Evolutionary conservation across 2,329 filamentous ascomycete species (phyloP).

Genomic region (Fusarium oxysporum): DNA sequence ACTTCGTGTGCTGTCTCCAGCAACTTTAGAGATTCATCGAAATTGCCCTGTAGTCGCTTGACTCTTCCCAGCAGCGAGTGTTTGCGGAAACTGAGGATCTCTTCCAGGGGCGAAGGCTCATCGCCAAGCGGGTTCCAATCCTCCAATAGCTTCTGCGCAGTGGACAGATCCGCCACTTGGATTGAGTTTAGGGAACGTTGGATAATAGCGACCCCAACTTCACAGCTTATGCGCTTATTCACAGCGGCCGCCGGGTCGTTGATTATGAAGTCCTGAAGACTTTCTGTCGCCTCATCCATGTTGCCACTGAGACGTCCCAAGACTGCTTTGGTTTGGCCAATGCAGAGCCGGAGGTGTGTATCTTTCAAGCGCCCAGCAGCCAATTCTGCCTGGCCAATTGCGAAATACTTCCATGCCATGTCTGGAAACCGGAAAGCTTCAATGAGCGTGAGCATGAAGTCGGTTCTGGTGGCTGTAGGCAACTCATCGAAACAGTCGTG

Average conservation of each 20-base stretch:
- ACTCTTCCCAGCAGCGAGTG: constrained; percentile 36
- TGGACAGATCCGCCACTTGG: constrained; percentile 32
- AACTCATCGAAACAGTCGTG: constrained; percentile 32
- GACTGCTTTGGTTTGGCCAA: constrained; percentile 35
- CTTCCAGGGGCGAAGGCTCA: constrained; percentile 26
- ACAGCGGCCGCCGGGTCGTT: neutral
- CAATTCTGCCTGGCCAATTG: constrained; percentile 31
- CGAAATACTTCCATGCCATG: constrained; percentile 43
- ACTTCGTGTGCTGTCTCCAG: constrained; percentile 17
- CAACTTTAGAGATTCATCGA: constrained; percentile 18
- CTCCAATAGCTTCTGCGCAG: constrained; percentile 29
- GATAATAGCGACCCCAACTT: constrained; percentile 30
- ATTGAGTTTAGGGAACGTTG: constrained; percentile 36
- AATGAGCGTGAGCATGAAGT: constrained; percentile 39
- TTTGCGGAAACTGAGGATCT: constrained; percentile 34
- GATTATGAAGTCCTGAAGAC: constrained; percentile 21
- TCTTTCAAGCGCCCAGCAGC: constrained; percentile 33
- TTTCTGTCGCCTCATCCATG: constrained; percentile 31
- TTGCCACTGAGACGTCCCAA: constrained; percentile 37
- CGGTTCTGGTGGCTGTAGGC: constrained; percentile 22
- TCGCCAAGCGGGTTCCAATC: constrained; percentile 30
- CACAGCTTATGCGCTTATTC: constrained; percentile 27
- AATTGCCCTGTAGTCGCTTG: constrained; percentile 32
- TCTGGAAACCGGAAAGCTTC: constrained; percentile 39
- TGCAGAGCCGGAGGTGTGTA: constrained; percentile 31